Evolutionary conservation across 1,139 yeast species (phyloP), one percentile per base, ranked within the genome.

Genomic region (Suhomyces yuchorum): DNA sequence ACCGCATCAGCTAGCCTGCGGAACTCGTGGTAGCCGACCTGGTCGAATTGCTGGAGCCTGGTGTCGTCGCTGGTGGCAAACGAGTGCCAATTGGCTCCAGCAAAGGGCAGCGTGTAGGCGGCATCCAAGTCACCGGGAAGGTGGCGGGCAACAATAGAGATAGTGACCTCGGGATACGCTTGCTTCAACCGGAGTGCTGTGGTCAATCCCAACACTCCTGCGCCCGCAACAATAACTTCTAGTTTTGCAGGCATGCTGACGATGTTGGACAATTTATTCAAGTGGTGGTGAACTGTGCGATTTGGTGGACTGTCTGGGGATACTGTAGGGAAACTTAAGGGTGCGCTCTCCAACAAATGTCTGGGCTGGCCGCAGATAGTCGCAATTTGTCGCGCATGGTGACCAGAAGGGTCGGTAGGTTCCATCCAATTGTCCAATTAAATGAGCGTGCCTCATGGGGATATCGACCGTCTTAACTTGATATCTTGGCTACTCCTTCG

Each of bases 61-160:
- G 42, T 48, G 35, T 76, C 77, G 4, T 66, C 67, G 1, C 55
- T 49, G 1, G 51, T 49, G 1, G 80, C 80, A 61, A 76, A 75
- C 4, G 80, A 73, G 39, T 68, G 71, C 81, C 81, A 73, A 52
- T 71, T 69, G 40, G 77, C 78, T 0, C 78, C 78, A 3, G 78
- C 78, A 55, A 61, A 69, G 1, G 78, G 78, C 1, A 77, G 71
- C 3, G 75, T 64, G 55, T 68, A 73, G 1, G 64, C 63, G 11
- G 62, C 60, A 42, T 71, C 64, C 23, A 66, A 56, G 50, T 73
- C 78, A 3, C 78, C 78, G 1, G 78, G 78, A 15, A 72, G 47
- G 50, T 68, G 67, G 22, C 65, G 64, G 2, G 68, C 75, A 3
- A 65, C 63, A n/a, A 73, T 57, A 3, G 67, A 57, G 33, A 73